Evolutionary conservation across 495 filamentous ascomycete genomes (phyloP), one percentile per base, ranked within the genome.

Genomic region (Pseudevernia furfuracea): DNA sequence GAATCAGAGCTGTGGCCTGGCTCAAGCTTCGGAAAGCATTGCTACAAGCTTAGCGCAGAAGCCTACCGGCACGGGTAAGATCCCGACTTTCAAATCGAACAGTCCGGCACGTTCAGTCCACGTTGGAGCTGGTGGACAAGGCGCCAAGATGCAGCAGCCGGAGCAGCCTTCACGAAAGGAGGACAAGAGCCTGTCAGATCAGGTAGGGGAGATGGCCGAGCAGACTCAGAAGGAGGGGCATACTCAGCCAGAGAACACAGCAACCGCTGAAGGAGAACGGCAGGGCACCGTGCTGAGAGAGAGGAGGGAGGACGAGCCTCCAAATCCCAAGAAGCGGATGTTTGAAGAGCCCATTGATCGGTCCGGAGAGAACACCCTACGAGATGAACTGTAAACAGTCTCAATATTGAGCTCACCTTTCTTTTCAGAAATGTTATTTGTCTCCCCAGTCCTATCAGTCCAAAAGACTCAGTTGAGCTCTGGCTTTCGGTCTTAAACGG

Each of bases 301-400:
- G 30, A 70, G 76, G 55, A 76, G 8, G 23, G 78, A 80, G 57
- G 79, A 81, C 62, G 67, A 72, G 30, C 78, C 81, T 58, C 77
- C 79, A 36, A 92, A 92, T 76, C 80, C 88, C 21, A 93, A 88
- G 79, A 96, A 96, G 77, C 79, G 90, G 73, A 89, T 93, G 84
- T 91, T 86, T 80, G 89, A 94, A 73, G 83, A 82, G 49, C 60
- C 59, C 6, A 30, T 39, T 53, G 55, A 67, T 30, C 39, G 49
- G 8, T 30, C 52, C 15, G n/a, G 59, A 55, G 60, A 38, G 38
- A 55, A 43, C 1, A 19, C 57, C 14, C 46, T 37, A 36, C 48
- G 67, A 46, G 61, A 70, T 59, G 68, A 68, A 41, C 41, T 68
- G 46, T 70, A 44, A 63, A 55, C n/a, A 34, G 14, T 17, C 14